Percentiles rank a stretch among this genome's conserved stretches.
Evolutionary conservation across 108 stramenopile genomes (phyloP).

Genomic region (Cyclostephanos tholiformis): DNA sequence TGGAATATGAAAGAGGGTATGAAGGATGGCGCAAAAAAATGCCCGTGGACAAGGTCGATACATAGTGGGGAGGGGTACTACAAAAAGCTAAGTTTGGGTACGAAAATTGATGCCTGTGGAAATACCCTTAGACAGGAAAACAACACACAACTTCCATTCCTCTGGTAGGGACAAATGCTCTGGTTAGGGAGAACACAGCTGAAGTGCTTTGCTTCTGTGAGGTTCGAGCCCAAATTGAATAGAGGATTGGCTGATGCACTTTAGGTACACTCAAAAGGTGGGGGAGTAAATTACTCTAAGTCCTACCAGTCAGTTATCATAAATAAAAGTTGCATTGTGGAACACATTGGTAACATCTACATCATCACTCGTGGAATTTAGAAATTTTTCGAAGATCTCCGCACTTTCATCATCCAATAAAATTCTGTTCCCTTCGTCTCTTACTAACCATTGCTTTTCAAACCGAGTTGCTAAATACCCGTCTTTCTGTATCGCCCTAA

Average conservation of each 20-base stretch:
- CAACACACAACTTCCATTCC: no score
- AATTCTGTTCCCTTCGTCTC: slow-evolving; percentile 48
- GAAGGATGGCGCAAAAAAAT: no score
- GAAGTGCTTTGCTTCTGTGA: not conserved
- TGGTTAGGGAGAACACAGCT: no score
- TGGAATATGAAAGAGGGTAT: no score
- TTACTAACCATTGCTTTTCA: slow-evolving; percentile 63
- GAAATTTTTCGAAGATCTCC: slow-evolving; percentile 58
- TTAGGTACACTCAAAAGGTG: not conserved
- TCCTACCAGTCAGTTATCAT: slow-evolving; percentile 1
- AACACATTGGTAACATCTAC: slow-evolving; percentile 72
- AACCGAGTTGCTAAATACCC: slow-evolving; percentile 52
- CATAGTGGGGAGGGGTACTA: no score
- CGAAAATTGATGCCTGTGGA: no score
- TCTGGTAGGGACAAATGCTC: no score
- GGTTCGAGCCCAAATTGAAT: not conserved
- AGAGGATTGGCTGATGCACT: not conserved
- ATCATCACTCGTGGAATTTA: slow-evolving; percentile 65
- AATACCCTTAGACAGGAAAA: no score
- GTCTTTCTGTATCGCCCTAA: slow-evolving; percentile 41
- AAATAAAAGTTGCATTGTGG: slow-evolving; percentile 54
- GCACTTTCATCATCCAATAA: slow-evolving; percentile 44
- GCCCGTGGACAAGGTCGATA: no score
- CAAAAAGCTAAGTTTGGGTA: no score
- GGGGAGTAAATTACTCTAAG: not conserved